These are phyloP conservation scores for Fraxinus ornus DNA, from an alignment of 305 asterid species.

Conservation along the genomic window DNA sequence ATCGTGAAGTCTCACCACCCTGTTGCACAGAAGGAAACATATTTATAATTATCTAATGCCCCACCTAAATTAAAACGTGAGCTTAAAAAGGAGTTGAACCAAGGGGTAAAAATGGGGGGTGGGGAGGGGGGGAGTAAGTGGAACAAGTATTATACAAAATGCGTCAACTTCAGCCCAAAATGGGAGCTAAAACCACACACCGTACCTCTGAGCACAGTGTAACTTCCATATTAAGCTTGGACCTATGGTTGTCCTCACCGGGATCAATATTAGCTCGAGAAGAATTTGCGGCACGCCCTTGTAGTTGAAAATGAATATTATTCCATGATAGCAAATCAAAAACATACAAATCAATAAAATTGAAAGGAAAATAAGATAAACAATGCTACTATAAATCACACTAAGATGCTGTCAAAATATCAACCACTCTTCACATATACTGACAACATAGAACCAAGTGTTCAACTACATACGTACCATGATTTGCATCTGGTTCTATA, in stretches of 20 bases:
- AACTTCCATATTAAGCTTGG: slow-evolving; percentile 45
- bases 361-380: slow-evolving; percentile 1
- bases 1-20: slow-evolving; percentile 47
- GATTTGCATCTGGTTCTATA: slow-evolving; percentile 44
- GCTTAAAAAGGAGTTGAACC: not conserved
- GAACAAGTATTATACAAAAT: not conserved
- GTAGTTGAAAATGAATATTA: slow-evolving; percentile 28
- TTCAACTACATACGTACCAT: slow-evolving; percentile 36
- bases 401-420: slow-evolving; percentile 5
- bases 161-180: slow-evolving; percentile 1
- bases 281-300: slow-evolving; percentile 47
- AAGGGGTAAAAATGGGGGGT: not conserved
- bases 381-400: slow-evolving; percentile 4
- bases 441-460: slow-evolving; percentile 5
- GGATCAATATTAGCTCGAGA: slow-evolving; percentile 46
- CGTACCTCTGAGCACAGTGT: slow-evolving; percentile 55
- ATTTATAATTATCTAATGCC: not conserved
- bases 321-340: slow-evolving; percentile 22
- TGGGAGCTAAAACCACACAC: slow-evolving; percentile 15
- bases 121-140: not conserved
- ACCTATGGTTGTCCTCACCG: slow-evolving; percentile 40
- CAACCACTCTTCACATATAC: slow-evolving; percentile 7
- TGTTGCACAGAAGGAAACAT: slow-evolving; percentile 32
- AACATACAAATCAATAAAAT: slow-evolving; percentile 1
- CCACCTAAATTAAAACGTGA: not conserved